Evolutionary conservation across 2,329 filamentous ascomycete genomes (phyloP).

Genomic region (Penicillium sp.): DNA sequence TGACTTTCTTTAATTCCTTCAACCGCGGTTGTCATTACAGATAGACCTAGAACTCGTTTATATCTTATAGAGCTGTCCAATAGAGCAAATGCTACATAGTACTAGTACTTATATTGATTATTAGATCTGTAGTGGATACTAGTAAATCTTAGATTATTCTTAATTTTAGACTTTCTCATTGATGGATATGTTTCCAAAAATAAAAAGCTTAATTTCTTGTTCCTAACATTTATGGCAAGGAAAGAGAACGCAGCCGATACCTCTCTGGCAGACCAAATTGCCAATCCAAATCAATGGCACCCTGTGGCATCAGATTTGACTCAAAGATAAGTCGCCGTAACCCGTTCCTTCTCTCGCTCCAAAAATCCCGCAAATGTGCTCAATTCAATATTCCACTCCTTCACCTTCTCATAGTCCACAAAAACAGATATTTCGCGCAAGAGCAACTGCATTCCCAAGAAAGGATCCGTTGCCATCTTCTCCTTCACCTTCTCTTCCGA

Average conservation of each 20-base stretch:
- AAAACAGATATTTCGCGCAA: slow-evolving; percentile 42
- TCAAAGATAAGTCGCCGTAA: slow-evolving; percentile 21
- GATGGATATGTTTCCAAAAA: background rate
- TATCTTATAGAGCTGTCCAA: background rate
- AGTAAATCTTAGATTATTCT: background rate
- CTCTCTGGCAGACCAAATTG: background rate
- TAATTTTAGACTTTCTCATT: background rate
- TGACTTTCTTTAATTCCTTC: slow-evolving; percentile 12
- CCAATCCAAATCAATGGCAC: too few species aligned
- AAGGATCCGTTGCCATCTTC: slow-evolving; percentile 39
- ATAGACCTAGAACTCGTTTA: background rate
- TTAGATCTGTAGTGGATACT: background rate
- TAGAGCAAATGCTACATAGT: too few species aligned
- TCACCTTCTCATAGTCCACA: slow-evolving; percentile 38
- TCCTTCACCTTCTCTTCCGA: slow-evolving; percentile 48
- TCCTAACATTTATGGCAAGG: too few species aligned
- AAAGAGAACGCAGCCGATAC: too few species aligned
- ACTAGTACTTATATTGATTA: background rate
- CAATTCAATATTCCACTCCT: slow-evolving; percentile 46
- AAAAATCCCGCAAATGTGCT: slow-evolving; percentile 52
- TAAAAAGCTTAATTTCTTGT: too few species aligned
- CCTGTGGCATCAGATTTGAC: too few species aligned
- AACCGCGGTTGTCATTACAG: background rate
- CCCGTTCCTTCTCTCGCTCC: slow-evolving; percentile 41
- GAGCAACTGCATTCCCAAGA: slow-evolving; percentile 45